Percentiles rank a stretch among this genome's conserved stretches.
Conservation (phyloP, 148 eudicot species). For the Vaccinium vitisidaea region DNA sequence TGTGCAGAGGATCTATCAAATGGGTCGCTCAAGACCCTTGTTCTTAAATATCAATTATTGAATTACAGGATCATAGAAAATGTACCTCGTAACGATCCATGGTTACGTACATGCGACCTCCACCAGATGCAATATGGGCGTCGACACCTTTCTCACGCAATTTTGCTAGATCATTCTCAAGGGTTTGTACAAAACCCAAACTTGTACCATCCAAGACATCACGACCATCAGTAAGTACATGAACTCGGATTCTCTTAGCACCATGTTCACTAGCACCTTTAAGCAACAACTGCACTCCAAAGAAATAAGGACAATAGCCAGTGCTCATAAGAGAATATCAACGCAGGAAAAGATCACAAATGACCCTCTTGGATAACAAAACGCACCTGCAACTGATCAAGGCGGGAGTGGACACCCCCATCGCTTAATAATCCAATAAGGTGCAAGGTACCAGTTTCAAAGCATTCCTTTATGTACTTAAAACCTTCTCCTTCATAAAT, state of each 20-base stretch:
- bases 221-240: conserved; percentile 90
- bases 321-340: neutral
- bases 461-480: conserved; percentile 66
- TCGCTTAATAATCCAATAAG: conserved; percentile 89
- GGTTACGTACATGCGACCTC: conserved; percentile 90
- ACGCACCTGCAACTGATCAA: conserved; percentile 85
- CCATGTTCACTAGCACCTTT: conserved; percentile 79
- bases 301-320: neutral
- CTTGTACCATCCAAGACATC: conserved; percentile 97
- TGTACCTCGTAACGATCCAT: conserved; percentile 96
- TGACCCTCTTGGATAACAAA: neutral
- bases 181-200: conserved; percentile 77
- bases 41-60: neutral
- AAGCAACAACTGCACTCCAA: conserved; percentile 57
- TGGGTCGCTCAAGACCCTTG: neutral
- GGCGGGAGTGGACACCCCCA: conserved; percentile 97
- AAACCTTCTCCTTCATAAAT: conserved; percentile 89
- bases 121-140: conserved; percentile 92
- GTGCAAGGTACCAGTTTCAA: conserved; percentile 70
- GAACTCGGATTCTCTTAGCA: conserved; percentile 86
- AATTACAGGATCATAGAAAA: neutral
- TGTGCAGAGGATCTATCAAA: neutral
- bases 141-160: conserved; percentile 77
- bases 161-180: conserved; percentile 66
- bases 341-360: neutral